phyloP scores from a whole-genome alignment of 345 rosid species.

The Gossypium arboreum region DNA sequence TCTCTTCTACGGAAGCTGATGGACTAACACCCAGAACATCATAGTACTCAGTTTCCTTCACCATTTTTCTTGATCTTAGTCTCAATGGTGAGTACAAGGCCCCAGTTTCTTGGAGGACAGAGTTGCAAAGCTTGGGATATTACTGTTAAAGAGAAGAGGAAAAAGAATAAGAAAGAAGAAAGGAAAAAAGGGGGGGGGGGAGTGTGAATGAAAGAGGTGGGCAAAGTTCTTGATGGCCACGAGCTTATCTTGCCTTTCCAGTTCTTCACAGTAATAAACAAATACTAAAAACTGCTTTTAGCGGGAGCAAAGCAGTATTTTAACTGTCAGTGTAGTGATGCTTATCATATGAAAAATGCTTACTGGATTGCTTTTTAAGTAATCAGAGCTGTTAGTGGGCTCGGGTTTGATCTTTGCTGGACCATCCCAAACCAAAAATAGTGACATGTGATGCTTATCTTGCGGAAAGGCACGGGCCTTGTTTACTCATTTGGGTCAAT shows the following conservation, averaged over 20 bases:
- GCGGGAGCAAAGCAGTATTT: slow-evolving; percentile 49
- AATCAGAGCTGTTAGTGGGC: slow-evolving; percentile 5
- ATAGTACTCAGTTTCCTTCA: slow-evolving; percentile 67
- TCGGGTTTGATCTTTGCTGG: neutral
- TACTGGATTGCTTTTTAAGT: neutral
- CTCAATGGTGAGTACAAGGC: neutral
- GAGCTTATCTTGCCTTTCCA: slow-evolving; percentile 54
- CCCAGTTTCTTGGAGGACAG: slow-evolving; percentile 12
- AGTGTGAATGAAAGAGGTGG: slow-evolving; percentile 16
- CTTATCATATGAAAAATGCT: slow-evolving; percentile 21
- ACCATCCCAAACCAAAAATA: neutral
- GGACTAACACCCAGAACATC: slow-evolving; percentile 59
- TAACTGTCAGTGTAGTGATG: slow-evolving; percentile 34
- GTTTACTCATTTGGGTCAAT: too few species aligned
- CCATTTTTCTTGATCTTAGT: slow-evolving; percentile 33
- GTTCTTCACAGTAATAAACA: slow-evolving; percentile 48
- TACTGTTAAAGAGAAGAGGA: neutral
- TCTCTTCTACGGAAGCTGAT: slow-evolving; percentile 61
- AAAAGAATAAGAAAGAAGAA: neutral
- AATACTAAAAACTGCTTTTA: slow-evolving; percentile 32
- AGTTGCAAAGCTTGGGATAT: slow-evolving; percentile 7
- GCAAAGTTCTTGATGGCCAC: slow-evolving; percentile 27
- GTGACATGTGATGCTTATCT: too few species aligned
- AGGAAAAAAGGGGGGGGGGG: too few species aligned
- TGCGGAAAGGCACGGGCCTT: too few species aligned